phyloP scores from a whole-genome alignment of 495 filamentous ascomycete genomes.

The Trichoderma asperelloides region DNA sequence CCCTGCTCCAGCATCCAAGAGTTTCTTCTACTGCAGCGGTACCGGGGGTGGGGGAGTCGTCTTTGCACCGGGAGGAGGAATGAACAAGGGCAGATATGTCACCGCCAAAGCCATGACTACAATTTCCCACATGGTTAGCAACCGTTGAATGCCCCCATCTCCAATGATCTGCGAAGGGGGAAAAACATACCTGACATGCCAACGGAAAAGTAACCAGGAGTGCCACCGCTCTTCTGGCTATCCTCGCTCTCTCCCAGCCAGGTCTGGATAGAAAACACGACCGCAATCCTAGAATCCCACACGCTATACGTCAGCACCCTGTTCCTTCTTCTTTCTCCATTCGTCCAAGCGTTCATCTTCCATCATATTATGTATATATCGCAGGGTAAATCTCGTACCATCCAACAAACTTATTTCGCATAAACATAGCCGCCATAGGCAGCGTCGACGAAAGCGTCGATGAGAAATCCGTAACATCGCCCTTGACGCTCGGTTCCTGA shows the following conservation, averaged over 20 bases:
- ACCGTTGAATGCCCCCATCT: no score
- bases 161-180: neutral
- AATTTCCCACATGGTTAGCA: slow-evolving; percentile 15
- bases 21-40: slow-evolving; percentile 13
- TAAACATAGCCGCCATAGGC: slow-evolving; percentile 94
- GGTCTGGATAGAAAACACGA: slow-evolving; percentile 73
- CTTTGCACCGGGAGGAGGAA: slow-evolving; percentile 48
- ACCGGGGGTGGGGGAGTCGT: slow-evolving; percentile 37
- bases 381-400: slow-evolving; percentile 52
- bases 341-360: neutral
- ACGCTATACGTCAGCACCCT: neutral
- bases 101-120: slow-evolving; percentile 72
- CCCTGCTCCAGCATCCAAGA: neutral
- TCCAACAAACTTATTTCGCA: slow-evolving; percentile 79
- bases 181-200: slow-evolving; percentile 71
- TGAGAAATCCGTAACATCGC: slow-evolving; percentile 38
- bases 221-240: slow-evolving; percentile 53
- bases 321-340: neutral
- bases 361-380: slow-evolving; percentile 13
- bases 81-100: slow-evolving; percentile 77
- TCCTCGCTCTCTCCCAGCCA: slow-evolving; percentile 83
- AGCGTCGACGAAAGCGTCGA: slow-evolving; percentile 74
- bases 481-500: slow-evolving; percentile 37
- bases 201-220: slow-evolving; percentile 77
- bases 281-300: slow-evolving; percentile 53